Evolutionary conservation across 306 rosid genomes (phyloP).

Genomic region (Quercus robur): DNA sequence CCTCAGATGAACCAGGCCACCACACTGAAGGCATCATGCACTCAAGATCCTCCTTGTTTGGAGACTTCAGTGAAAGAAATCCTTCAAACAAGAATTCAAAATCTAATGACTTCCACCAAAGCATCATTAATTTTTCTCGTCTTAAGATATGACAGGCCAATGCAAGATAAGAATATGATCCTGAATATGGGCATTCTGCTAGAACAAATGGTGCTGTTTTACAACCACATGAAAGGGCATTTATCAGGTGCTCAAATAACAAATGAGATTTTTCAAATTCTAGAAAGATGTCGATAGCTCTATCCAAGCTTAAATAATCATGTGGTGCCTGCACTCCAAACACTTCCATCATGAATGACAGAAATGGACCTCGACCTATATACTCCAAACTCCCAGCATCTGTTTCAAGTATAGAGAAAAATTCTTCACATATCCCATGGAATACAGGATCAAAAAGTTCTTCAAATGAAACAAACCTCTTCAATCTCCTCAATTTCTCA

Average conservation of each 20-base stretch:
- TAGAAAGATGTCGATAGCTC: conserved; percentile 66
- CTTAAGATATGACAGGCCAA: conserved; percentile 74
- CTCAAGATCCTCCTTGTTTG: conserved; percentile 92
- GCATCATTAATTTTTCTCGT: conserved; percentile 84
- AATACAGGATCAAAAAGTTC: conserved; percentile 71
- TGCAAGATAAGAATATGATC: conserved; percentile 89
- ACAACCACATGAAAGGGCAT: conserved; percentile 73
- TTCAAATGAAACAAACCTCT: conserved; percentile 70
- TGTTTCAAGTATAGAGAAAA: conserved; percentile 60
- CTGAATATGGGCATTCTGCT: conserved; percentile 81
- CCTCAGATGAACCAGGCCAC: conserved; percentile 97
- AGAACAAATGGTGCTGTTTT: conserved; percentile 60
- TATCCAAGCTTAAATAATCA: conserved; percentile 78
- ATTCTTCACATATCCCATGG: conserved; percentile 67
- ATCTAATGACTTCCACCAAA: conserved; percentile 91
- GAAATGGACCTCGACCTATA: conserved; percentile 80
- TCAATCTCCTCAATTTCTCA: conserved; percentile 73
- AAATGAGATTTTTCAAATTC: conserved; percentile 64
- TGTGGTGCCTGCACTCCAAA: conserved; percentile 70
- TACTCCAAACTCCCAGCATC: conserved; percentile 58
- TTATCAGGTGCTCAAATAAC: conserved; percentile 69
- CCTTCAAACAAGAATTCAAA: conserved; percentile 90
- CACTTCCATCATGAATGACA: conserved; percentile 77
- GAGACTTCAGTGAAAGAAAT: conserved; percentile 77
- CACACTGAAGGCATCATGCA: conserved; percentile 88